A percentile compares a stretch with the other conserved stretches of the same genome.
Evolutionary conservation across 148 eudicot genomes (phyloP).

Genomic region (Rhododendron simsii): DNA sequence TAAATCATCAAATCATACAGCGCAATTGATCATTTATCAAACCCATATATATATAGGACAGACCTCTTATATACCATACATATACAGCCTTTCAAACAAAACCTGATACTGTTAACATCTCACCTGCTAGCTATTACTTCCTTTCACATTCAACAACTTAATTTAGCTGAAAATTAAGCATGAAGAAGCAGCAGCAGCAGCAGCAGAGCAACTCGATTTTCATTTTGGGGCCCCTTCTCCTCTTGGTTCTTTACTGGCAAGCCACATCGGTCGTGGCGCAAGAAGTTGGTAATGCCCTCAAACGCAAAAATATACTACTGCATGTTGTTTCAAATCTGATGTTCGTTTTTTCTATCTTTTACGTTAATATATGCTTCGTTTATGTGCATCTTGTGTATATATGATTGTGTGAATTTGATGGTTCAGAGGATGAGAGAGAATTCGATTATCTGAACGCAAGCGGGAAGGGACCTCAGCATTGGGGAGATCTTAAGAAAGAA

Average conservation of each 20-base stretch:
- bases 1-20: not conserved
- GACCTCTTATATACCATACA: not conserved
- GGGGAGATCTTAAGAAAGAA: constrained; percentile 21
- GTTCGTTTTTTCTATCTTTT: not conserved
- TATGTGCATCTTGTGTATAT: not conserved
- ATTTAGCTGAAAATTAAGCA: not conserved
- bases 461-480: not conserved
- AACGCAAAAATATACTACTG: not conserved
- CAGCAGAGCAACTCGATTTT: not conserved
- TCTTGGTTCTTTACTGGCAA: constrained; percentile 7
- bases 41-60: not conserved
- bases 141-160: not conserved
- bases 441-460: not conserved
- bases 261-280: not conserved
- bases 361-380: too few relatives aligned
- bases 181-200: constrained; percentile 18
- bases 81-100: not conserved
- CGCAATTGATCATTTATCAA: not conserved
- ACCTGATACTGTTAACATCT: not conserved
- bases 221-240: constrained; percentile 5
- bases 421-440: not conserved
- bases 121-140: not conserved
- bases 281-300: not conserved
- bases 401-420: not conserved
- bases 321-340: too few relatives aligned